Evolutionary conservation across 768 basidiomycete species (phyloP), one percentile per base, ranked within the genome.

Genomic region (Termitomyces sp.): DNA sequence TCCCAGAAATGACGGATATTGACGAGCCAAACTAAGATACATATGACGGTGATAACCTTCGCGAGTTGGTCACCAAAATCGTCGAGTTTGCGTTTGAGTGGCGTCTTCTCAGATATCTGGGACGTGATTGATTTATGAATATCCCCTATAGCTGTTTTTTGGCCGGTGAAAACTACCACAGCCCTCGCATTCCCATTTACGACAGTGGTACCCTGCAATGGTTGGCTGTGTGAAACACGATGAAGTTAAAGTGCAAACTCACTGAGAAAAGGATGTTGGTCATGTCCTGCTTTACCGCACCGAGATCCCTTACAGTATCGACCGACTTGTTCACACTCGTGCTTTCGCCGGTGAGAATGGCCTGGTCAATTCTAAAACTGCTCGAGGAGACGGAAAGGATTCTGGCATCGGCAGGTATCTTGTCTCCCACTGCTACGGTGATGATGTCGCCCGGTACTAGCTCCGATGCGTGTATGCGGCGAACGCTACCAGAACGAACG

Each of bases 1-100:
- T 99, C 96, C 81, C 83, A 87, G 71, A 99, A 99, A 73, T 99
- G 93, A 49, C 90, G 85, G 62, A 94, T 80, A 71, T 99, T 99
- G 73, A 99, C 90, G 57, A 98, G 77, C 96, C 96, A 99, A 60
- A 99, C 96, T 58, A 99, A 85, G 57, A 99, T 77, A 64, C 96
- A 99, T 64, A 98, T 97, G 58, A 97, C 92, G 43, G 87, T 82
- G 71, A 99, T 99, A 70, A 98, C 95, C 70, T 98, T 98, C 28
- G 96, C 96, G 49, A 99, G 81, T 81, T 88, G 87, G 66, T 99
- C 95, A 56, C 96, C 96, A 62, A 99, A 99, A 68, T 99, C 96
- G 68, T 99, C 96, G 45, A 99, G 80, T 71, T 98, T 98, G 59
- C 91, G 87, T 72, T 99, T 99, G 49, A 99, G 74, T 0, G 96